Evolutionary conservation across 202 grass and related monocot genomes (phyloP).

Genomic region (Panicum hallii): DNA sequence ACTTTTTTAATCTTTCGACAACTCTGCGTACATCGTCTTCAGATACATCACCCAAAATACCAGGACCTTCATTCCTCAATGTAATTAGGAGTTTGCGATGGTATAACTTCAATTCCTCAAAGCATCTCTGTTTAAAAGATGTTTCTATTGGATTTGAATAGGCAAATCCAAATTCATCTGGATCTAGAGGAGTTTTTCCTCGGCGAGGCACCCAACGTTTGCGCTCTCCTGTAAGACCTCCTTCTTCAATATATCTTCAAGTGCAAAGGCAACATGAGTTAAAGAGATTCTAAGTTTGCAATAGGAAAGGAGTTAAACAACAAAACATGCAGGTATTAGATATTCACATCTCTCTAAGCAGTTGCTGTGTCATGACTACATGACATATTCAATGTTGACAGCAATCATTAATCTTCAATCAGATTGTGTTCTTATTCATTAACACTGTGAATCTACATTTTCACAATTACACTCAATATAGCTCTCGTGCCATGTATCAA

Average conservation of each 20-base stretch:
- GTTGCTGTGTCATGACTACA: constrained; percentile 6
- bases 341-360: constrained; percentile 13
- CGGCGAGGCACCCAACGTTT: constrained; percentile 95
- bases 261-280: constrained; percentile 33
- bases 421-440: constrained; percentile 22
- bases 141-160: constrained; percentile 89
- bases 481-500: neutral
- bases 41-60: constrained; percentile 84
- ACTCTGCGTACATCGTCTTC: constrained; percentile 80
- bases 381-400: neutral
- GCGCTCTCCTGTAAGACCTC: constrained; percentile 96
- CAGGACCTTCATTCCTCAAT: constrained; percentile 88
- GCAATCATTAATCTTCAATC: constrained; percentile 8
- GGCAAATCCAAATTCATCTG: constrained; percentile 93
- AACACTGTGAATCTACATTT: neutral
- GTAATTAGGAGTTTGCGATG: constrained; percentile 76
- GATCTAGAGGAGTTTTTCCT: constrained; percentile 91
- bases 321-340: constrained; percentile 40
- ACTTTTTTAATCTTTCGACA: constrained; percentile 74
- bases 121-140: constrained; percentile 84
- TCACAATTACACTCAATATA: neutral
- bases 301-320: constrained; percentile 20
- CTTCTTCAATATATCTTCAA: constrained; percentile 90
- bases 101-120: constrained; percentile 87
- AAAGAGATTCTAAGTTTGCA: constrained; percentile 13